Evolutionary conservation across 2,329 filamentous ascomycete species (phyloP).

Genomic region (Apiospora pterosperma): DNA sequence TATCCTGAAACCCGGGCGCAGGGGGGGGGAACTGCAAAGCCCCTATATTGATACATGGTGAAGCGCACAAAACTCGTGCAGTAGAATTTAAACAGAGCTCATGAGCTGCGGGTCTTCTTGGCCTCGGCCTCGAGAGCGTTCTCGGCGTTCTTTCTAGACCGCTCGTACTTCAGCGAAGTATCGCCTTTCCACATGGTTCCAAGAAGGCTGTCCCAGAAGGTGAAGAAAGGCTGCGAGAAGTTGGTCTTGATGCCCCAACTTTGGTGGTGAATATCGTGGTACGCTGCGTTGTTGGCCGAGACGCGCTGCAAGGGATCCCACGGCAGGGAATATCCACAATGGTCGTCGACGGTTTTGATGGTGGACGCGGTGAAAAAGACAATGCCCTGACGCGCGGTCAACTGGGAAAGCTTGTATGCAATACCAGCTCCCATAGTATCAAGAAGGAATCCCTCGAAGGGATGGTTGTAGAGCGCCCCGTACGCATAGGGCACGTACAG

Average conservation of each 20-base stretch:
- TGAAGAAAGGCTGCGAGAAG: slow-evolving; percentile 90
- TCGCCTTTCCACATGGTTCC: slow-evolving; percentile 80
- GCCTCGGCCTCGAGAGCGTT: slow-evolving; percentile 40
- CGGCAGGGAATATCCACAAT: slow-evolving; percentile 93
- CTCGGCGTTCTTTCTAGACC: slow-evolving; percentile 37
- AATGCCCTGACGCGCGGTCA: slow-evolving; percentile 85
- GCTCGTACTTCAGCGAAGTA: slow-evolving; percentile 38
- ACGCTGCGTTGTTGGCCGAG: slow-evolving; percentile 91
- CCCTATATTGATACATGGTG: slow-evolving; percentile 1
- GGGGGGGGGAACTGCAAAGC: neutral
- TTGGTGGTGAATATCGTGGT: slow-evolving; percentile 98
- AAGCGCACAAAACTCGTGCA: neutral
- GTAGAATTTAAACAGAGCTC: neutral
- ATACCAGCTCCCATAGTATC: slow-evolving; percentile 86
- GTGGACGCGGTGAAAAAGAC: slow-evolving; percentile 86
- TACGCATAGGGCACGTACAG: slow-evolving; percentile 98
- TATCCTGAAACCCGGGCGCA: neutral
- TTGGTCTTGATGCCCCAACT: slow-evolving; percentile 99
- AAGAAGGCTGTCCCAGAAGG: slow-evolving; percentile 84
- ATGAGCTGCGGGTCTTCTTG: neutral
- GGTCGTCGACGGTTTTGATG: slow-evolving; percentile 96
- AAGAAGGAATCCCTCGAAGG: slow-evolving; percentile 87
- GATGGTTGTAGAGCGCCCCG: slow-evolving; percentile 95
- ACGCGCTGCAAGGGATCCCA: slow-evolving; percentile 92
- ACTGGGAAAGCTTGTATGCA: slow-evolving; percentile 74